Evolutionary conservation across 2,329 filamentous ascomycete species (phyloP), one percentile per base, ranked within the genome.

Genomic region (Pseudogymnoascus sp.): DNA sequence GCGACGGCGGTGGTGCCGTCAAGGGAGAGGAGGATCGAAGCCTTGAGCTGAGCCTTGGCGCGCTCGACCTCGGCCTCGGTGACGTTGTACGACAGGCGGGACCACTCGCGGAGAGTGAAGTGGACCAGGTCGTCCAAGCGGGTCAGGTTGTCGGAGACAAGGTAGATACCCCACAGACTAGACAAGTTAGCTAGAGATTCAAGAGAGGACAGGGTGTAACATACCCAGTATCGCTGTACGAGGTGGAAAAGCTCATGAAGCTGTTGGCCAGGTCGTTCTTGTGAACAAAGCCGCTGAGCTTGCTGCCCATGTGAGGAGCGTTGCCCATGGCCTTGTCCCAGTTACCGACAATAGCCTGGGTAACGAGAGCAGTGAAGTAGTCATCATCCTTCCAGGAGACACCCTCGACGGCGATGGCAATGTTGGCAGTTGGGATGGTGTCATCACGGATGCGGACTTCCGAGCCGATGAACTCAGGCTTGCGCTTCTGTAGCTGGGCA

Each of bases 221-320:
- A 78, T 85, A 96, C 92, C 92, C 94, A 76, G 94, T 99, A 78
- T 99, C 94, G 75, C 92, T 97, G 82, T 99, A 99, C 84, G 91
- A 96, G 69, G 94, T 99, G 69, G 92, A 97, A 82, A 99, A 99
- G 82, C 91, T 96, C 95, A 99, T 99, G 85, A 97, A 99, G 86
- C 92, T 97, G 83, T 96, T 99, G 78, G 94, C 94, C 66, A 99
- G 85, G 77, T 92, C 88, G 80, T 97, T 86, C 80, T 96, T 88
- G 84, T 95, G 90, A 70, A 99, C 88, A 73, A 94, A 91, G 68
- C 89, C 87, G 82, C 91, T 96, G 72, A 99, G 91, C 85, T 95
- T 97, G 90, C 92, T 96, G 72, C 95, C 94, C 75, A 97, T 89
- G 82, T 97, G 94, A 68, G 92, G 89, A 64, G 94, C 94, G 79